Evolutionary conservation across 768 basidiomycete genomes (phyloP).

Genomic region (Cystobasidium ongulense): DNA sequence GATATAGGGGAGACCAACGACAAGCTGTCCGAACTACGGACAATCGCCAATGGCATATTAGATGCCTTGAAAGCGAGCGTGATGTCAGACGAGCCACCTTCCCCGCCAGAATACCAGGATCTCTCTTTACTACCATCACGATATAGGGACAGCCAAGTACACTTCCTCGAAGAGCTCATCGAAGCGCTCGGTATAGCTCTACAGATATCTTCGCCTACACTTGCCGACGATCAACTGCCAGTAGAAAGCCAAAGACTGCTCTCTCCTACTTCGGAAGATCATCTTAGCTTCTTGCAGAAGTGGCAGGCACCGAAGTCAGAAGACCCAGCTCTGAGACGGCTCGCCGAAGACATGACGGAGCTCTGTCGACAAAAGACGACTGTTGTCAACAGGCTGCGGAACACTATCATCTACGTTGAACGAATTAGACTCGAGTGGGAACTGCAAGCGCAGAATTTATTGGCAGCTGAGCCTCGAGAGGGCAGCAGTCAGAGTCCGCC

Average conservation of each 20-base stretch:
- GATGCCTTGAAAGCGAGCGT: conserved; percentile 41
- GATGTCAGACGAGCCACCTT: conserved; percentile 44
- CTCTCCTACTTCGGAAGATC: conserved; percentile 79
- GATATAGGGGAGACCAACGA: conserved; percentile 93
- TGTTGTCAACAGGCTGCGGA: conserved; percentile 89
- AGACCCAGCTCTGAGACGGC: conserved; percentile 70
- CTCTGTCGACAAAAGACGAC: conserved; percentile 89
- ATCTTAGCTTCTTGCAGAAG: conserved; percentile 68
- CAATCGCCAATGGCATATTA: conserved; percentile 70
- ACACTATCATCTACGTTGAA: conserved; percentile 92
- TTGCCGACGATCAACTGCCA: conserved; percentile 80
- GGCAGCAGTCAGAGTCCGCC: conserved; percentile 42
- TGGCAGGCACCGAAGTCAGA: conserved; percentile 82
- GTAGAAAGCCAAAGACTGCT: conserved; percentile 86
- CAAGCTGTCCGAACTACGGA: conserved; percentile 73
- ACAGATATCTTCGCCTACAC: conserved; percentile 74
- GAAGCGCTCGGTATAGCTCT: conserved; percentile 71
- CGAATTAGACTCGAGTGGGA: conserved; percentile 98
- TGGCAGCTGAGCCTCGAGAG: conserved; percentile 44
- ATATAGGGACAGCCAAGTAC: conserved; percentile 46
- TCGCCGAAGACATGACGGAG: conserved; percentile 78
- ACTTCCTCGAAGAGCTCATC: conserved; percentile 73
- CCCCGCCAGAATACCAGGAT: background rate
- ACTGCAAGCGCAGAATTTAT: conserved; percentile 66
- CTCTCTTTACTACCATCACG: background rate